Percentiles rank a stretch among this genome's conserved stretches.
Evolutionary conservation across 305 asterid genomes (phyloP).

Genomic region (Rubia tinctorum): DNA sequence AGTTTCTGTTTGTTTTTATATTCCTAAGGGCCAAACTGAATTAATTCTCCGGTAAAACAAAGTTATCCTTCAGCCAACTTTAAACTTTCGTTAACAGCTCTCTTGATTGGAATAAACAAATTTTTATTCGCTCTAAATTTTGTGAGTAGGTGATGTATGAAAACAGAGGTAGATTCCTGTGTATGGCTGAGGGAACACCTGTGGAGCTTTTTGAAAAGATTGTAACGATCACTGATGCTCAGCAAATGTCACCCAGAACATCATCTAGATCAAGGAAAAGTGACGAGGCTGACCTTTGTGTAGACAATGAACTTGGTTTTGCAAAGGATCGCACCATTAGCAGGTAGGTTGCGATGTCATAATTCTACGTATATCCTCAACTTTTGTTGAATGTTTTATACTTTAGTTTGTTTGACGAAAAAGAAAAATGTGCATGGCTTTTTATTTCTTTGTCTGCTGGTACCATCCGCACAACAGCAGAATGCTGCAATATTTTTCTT

Average conservation of each 20-base stretch:
- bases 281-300: conserved; percentile 75
- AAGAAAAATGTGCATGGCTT: background rate
- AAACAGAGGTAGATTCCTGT: conserved; percentile 61
- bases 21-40: background rate
- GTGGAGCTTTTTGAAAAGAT: conserved; percentile 55
- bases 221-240: conserved; percentile 71
- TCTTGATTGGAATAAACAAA: background rate
- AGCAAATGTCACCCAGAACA: conserved; percentile 75
- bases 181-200: conserved; percentile 83
- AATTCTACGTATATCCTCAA: background rate
- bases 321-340: conserved; percentile 98
- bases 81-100: background rate
- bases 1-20: background rate
- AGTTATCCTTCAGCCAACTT: background rate
- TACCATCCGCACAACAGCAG: background rate
- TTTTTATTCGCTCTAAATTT: conserved; percentile 12
- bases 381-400: background rate
- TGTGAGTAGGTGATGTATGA: conserved; percentile 70
- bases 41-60: background rate
- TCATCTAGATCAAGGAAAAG: conserved; percentile 84
- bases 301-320: conserved; percentile 90
- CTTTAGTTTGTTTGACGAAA: background rate
- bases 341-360: conserved; percentile 36
- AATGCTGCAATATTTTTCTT: background rate
- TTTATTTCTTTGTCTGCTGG: background rate